These are phyloP conservation scores for Saururus chinensis DNA, from an alignment of 164 flowering plant species.

Conservation along the genomic window DNA sequence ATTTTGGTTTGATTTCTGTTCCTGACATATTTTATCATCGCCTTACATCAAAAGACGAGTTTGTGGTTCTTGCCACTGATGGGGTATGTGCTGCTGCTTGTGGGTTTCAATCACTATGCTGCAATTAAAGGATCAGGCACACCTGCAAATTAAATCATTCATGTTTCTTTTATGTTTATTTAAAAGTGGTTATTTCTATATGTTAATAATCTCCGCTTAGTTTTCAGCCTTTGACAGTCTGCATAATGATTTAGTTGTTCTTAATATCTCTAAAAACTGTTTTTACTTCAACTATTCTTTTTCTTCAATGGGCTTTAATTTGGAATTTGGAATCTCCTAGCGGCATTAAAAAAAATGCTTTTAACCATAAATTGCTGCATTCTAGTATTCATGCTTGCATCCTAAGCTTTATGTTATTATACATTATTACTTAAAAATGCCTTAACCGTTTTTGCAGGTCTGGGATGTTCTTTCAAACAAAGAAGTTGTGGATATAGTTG, in stretches of 20 bases:
- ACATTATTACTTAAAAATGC: too few relatives aligned
- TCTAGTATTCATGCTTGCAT: too few relatives aligned
- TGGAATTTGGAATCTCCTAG: neutral
- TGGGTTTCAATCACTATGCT: neutral
- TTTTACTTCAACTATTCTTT: too few relatives aligned
- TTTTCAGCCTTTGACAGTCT: neutral
- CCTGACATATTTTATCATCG: conserved; percentile 51
- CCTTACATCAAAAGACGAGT: conserved; percentile 47
- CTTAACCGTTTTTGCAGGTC: conserved; percentile 26
- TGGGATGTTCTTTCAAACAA: conserved; percentile 83
- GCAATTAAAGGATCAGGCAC: neutral
- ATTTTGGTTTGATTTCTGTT: conserved; percentile 62
- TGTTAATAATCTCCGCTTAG: too few relatives aligned
- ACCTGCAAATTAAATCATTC: too few relatives aligned
- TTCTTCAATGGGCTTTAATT: too few relatives aligned
- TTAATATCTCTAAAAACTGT: too few relatives aligned
- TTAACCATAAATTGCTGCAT: too few relatives aligned
- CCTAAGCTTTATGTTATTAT: too few relatives aligned
- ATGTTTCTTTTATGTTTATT: too few relatives aligned
- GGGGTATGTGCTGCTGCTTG: conserved; percentile 36
- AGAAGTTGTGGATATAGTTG: conserved; percentile 69
- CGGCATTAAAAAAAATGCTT: too few relatives aligned
- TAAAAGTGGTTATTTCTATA: too few relatives aligned
- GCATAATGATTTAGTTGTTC: neutral
- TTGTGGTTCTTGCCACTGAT: conserved; percentile 58